These are phyloP conservation scores for Cyanodermella asteris DNA, from an alignment of 2,329 filamentous ascomycete species.

Conservation along the genomic window DNA sequence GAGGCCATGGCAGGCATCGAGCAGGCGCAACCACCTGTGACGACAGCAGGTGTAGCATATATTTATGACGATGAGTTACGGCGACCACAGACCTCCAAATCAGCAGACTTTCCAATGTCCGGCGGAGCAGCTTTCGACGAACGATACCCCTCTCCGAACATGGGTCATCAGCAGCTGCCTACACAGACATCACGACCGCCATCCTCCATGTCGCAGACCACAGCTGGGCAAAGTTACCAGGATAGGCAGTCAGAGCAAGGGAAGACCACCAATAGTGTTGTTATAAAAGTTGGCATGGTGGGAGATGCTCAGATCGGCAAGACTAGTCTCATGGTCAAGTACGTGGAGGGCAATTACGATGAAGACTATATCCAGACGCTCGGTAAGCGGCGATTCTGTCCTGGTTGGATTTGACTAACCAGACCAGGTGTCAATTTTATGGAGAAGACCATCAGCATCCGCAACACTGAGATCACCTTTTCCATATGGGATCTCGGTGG, in stretches of 20 bases:
- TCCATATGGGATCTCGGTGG: slow-evolving; percentile 98
- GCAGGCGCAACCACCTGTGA: no score
- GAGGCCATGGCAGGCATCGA: slow-evolving; percentile 9
- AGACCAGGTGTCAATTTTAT: slow-evolving; percentile 95
- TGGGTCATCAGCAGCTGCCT: slow-evolving; percentile 18
- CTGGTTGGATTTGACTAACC: slow-evolving; percentile 4
- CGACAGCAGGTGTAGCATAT: no score
- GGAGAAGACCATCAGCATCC: slow-evolving; percentile 99
- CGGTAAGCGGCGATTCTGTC: slow-evolving; percentile 26
- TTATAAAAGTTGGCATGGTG: slow-evolving; percentile 99
- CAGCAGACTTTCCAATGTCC: slow-evolving; percentile 19
- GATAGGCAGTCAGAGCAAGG: slow-evolving; percentile 22
- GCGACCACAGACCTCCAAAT: slow-evolving; percentile 27
- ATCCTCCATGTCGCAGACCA: slow-evolving; percentile 25
- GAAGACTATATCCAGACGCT: slow-evolving; percentile 98
- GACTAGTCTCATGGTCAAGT: slow-evolving; percentile 98
- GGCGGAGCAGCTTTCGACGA: slow-evolving; percentile 24
- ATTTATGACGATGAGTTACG: no score
- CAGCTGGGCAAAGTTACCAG: slow-evolving; percentile 25
- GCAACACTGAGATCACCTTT: slow-evolving; percentile 98
- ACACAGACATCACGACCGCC: slow-evolving; percentile 23
- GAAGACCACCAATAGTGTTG: slow-evolving; percentile 41
- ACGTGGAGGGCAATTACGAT: slow-evolving; percentile 97
- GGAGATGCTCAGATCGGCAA: slow-evolving; percentile 98
- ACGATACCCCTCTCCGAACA: slow-evolving; percentile 19